A percentile compares a stretch with the other conserved stretches of the same genome.
Conservation (phyloP, 2,329 filamentous ascomycete species). For the Calonectria henricotiae region DNA sequence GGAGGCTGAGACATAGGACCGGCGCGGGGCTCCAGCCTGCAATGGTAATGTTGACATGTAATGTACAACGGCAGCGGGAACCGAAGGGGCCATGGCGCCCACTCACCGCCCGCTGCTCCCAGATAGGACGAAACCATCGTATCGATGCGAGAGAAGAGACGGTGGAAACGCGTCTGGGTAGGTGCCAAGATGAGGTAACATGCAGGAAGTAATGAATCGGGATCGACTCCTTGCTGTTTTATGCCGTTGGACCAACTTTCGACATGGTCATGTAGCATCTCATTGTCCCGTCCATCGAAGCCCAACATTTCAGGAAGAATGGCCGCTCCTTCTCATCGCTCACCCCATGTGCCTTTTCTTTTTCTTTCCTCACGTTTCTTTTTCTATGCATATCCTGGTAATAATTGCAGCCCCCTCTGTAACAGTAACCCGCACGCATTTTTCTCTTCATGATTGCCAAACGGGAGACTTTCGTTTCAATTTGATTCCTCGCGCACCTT, state of each 20-base stretch:
- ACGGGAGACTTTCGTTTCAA: not conserved
- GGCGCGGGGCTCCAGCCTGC: conserved; percentile 17
- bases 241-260: conserved; percentile 17
- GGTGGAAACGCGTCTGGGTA: conserved; percentile 7
- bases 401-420: not conserved
- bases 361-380: not conserved
- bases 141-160: not conserved
- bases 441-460: not conserved
- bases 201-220: conserved; percentile 23
- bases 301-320: not conserved
- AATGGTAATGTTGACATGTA: conserved; percentile 23
- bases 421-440: conserved; percentile 1
- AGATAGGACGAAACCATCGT: conserved; percentile 6
- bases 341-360: conserved; percentile 8
- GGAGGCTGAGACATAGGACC: conserved; percentile 21
- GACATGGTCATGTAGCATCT: conserved; percentile 1
- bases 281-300: conserved; percentile 15
- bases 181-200: conserved; percentile 21
- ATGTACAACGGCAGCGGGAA: conserved; percentile 14
- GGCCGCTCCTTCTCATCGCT: not conserved
- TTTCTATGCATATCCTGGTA: not conserved
- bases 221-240: conserved; percentile 19
- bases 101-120: conserved; percentile 29
- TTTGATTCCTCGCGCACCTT: conserved; percentile 20
- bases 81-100: conserved; percentile 19